A percentile compares a stretch with the other conserved stretches of the same genome.
These are phyloP conservation scores for cucumber (Cucumis sativus) DNA, from an alignment of 306 rosid species.

Conservation along the genomic window DNA sequence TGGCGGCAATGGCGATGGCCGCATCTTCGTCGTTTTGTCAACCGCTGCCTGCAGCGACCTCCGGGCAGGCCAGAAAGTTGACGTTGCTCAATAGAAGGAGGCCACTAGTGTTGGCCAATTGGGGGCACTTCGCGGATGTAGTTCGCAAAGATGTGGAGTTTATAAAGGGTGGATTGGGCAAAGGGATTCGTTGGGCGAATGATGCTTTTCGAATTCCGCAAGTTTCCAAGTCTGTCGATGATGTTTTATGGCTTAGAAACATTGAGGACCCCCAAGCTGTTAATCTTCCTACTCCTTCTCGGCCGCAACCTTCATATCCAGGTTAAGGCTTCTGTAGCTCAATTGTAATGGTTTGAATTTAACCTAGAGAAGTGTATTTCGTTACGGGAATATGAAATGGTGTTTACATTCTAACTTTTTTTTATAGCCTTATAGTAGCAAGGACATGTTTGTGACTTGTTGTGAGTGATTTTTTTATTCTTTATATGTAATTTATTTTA, in stretches of 20 bases:
- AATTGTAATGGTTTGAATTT: neutral
- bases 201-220: constrained; percentile 46
- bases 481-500: no score
- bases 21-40: constrained; percentile 15
- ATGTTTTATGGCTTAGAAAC: constrained; percentile 62
- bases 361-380: neutral
- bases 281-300: constrained; percentile 28
- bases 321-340: constrained; percentile 23
- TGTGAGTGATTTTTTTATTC: no score
- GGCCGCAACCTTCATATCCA: constrained; percentile 83
- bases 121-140: constrained; percentile 44
- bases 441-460: no score
- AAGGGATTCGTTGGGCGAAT: constrained; percentile 60
- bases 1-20: constrained; percentile 27
- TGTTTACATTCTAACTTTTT: neutral
- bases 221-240: constrained; percentile 45
- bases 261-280: constrained; percentile 62
- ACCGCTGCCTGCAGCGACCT: constrained; percentile 14
- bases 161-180: constrained; percentile 37
- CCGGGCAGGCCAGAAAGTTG: constrained; percentile 11
- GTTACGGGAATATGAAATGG: neutral
- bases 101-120: constrained; percentile 40
- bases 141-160: constrained; percentile 65
- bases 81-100: constrained; percentile 14
- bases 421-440: no score